Conservation (phyloP, 257 asterid species). For the Oldenlandia corymbosa region DNA sequence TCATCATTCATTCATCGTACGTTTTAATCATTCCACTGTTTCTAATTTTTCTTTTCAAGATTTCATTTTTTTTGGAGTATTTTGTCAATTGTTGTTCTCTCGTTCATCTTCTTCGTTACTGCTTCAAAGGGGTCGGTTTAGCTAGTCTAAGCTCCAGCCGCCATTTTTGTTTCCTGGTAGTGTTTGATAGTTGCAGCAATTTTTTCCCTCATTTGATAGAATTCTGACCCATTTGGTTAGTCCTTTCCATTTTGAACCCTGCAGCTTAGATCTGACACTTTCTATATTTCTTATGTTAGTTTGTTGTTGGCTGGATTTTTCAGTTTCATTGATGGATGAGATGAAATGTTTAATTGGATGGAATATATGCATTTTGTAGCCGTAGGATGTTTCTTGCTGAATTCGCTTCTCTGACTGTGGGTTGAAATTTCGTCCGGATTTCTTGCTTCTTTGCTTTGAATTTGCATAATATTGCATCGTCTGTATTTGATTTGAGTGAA, state of each 20-base stretch:
- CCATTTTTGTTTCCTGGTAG: background rate
- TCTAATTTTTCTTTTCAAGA: background rate
- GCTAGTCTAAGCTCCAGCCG: constrained; percentile 2
- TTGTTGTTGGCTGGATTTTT: background rate
- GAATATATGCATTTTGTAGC: background rate
- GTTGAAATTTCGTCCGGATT: background rate
- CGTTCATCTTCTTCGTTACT: background rate
- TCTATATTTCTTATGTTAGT: background rate
- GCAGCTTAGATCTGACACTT: constrained; percentile 14
- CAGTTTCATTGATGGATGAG: background rate
- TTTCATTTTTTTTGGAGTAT: background rate
- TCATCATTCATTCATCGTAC: too few species aligned
- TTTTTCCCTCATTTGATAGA: background rate
- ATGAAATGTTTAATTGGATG: background rate
- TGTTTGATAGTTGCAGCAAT: background rate
- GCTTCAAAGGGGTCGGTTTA: background rate
- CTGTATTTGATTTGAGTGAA: background rate
- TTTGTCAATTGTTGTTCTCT: background rate
- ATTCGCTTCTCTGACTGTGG: constrained; percentile 3
- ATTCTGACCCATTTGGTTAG: background rate
- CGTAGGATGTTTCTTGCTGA: constrained; percentile 14
- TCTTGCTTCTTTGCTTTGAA: background rate
- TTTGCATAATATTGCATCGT: too few species aligned
- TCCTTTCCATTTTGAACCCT: background rate
- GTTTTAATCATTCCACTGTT: background rate